Percentiles rank a stretch among this genome's conserved stretches.
Evolutionary conservation across 2,329 filamentous ascomycete species (phyloP).

Genomic region (Tolypocladium sp.): DNA sequence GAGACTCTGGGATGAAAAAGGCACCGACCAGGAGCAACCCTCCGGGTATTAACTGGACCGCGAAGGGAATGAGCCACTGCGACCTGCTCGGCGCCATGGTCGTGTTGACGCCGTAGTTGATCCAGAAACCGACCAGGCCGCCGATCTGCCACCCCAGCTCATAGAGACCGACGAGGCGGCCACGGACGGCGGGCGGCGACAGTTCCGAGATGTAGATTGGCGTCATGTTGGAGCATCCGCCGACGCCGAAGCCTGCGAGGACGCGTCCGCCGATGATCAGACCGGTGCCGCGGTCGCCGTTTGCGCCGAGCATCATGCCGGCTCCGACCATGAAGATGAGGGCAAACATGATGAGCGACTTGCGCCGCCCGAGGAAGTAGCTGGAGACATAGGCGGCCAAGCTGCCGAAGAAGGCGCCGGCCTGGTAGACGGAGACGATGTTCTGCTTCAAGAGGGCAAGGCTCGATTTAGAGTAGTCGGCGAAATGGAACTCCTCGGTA

Average conservation of each 20-base stretch:
- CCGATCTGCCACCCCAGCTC: constrained; percentile 12
- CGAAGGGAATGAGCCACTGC: constrained; percentile 59
- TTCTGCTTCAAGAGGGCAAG: constrained; percentile 58
- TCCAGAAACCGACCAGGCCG: constrained; percentile 10
- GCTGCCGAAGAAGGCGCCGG: constrained; percentile 13
- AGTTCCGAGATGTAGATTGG: constrained; percentile 13
- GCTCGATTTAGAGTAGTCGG: constrained; percentile 31
- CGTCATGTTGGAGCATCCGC: constrained; percentile 13
- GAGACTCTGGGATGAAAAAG: constrained; percentile 56
- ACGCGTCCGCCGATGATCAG: constrained; percentile 13
- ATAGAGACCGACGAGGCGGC: constrained; percentile 12
- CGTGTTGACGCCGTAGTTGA: constrained; percentile 50
- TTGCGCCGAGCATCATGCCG: constrained; percentile 34
- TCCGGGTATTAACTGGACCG: constrained; percentile 57
- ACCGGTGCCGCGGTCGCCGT: constrained; percentile 20
- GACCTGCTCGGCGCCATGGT: constrained; percentile 34
- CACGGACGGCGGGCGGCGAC: constrained; percentile 9
- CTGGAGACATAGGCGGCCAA: constrained; percentile 10
- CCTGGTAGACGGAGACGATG: constrained; percentile 71
- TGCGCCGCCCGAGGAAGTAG: constrained; percentile 10
- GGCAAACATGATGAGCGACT: constrained; percentile 9
- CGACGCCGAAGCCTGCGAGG: constrained; percentile 14
- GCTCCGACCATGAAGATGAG: constrained; percentile 10
- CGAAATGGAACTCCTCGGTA: constrained; percentile 57
- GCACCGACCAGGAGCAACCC: constrained; percentile 51